Percentiles rank a stretch among this genome's conserved stretches.
Conservation (phyloP, 805 yeast genomes). For the Yueomyces sp. region DNA sequence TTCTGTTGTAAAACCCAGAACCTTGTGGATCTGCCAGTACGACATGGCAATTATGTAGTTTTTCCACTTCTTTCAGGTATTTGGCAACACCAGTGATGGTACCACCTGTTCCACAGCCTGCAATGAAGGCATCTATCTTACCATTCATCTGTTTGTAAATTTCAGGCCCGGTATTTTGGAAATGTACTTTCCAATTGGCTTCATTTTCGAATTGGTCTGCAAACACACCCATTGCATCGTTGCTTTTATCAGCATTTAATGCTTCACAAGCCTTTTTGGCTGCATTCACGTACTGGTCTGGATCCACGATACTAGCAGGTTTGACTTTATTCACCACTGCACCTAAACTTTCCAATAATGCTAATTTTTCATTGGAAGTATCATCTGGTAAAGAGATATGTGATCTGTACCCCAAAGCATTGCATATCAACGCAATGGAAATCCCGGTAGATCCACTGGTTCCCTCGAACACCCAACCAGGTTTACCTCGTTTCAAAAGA, state of each 20-base stretch:
- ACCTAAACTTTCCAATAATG: slow-evolving; percentile 58
- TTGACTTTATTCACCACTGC: slow-evolving; percentile 75
- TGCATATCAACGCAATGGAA: slow-evolving; percentile 79
- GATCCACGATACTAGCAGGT: slow-evolving; percentile 93
- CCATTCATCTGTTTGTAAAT: slow-evolving; percentile 63
- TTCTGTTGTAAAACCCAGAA: slow-evolving; percentile 74
- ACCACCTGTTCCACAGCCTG: slow-evolving; percentile 97
- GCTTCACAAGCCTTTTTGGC: slow-evolving; percentile 58
- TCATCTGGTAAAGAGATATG: slow-evolving; percentile 95
- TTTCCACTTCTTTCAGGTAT: slow-evolving; percentile 51
- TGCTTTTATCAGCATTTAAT: slow-evolving; percentile 29
- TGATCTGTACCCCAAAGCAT: slow-evolving; percentile 76
- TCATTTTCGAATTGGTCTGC: slow-evolving; percentile 95
- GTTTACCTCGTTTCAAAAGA: slow-evolving; percentile 44
- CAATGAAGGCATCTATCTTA: slow-evolving; percentile 57
- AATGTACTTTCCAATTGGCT: slow-evolving; percentile 79
- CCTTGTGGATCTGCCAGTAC: slow-evolving; percentile 94
- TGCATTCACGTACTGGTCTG: slow-evolving; percentile 80
- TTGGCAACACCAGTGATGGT: slow-evolving; percentile 86
- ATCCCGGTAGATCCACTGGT: slow-evolving; percentile 97
- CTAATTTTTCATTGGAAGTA: slow-evolving; percentile 73
- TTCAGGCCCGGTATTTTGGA: slow-evolving; percentile 81
- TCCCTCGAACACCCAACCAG: slow-evolving; percentile 67
- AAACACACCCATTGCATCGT: slow-evolving; percentile 50
- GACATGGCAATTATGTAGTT: slow-evolving; percentile 29